Evolutionary conservation across 371 early-diverging fungal species (phyloP), one percentile per base, ranked within the genome.

Genomic region (Sporodiniella umbellata): DNA sequence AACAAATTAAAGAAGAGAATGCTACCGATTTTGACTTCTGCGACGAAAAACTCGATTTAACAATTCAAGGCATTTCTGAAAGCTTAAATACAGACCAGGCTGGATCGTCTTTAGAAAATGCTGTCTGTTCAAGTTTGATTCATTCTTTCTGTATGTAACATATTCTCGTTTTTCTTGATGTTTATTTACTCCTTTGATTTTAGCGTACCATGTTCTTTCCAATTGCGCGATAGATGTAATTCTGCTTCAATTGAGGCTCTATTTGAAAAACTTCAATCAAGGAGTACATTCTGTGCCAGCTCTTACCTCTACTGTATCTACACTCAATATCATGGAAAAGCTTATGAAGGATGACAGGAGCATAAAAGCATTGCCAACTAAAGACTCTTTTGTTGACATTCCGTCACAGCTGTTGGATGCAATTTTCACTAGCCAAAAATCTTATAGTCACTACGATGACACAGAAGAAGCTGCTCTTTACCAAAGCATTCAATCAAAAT

Each of bases 401-500:
- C 22, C 45, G 21, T 43, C 51, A 1, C 53, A 62, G 33, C 15
- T 72, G 6, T 72, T 72, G 52, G 72, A 68, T 24, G 53, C 53
- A 1, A 63, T 65, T 47, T 68, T 60, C 49, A 56, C 51, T 12
- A 31, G 46, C 6, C 45, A 56, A 46, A 46, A 39, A 21, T 45
- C 22, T 4, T 28, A 28, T 28, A 31, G 21, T n/a, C 51, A 56
- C 19, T 33, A 49, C 22, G 56, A 56, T 5, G 50, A 56, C 1
- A 43, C 37, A 7, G 48, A 48, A 2, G 56, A 56, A 18, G 25
- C 48, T 3, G 25, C 49, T 3, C 45, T 52, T 2, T 24, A 47
- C 24, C 42, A 31, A 3, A 35, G 19, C 21, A 21, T 18, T 12
- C 40, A 40, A 40, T 10, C 15, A 21, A 40, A 40, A 7, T 48